phyloP scores from a whole-genome alignment of 257 asterid species.

The Solanum gracilifrons region DNA sequence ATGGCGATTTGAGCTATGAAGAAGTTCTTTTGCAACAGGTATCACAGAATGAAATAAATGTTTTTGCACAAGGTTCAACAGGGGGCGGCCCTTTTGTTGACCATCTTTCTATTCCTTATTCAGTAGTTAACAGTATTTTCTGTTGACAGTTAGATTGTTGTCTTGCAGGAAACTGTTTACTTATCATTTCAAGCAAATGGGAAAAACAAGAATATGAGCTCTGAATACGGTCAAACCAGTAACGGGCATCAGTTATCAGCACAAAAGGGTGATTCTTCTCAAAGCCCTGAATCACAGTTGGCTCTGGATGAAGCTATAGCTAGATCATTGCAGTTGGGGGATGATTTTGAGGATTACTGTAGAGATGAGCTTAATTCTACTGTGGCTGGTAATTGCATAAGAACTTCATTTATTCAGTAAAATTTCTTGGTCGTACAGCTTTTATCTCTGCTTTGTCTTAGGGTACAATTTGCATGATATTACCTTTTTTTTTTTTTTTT shows the following conservation, averaged over 20 bases:
- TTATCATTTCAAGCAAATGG: conserved; percentile 42
- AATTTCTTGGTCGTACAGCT: background rate
- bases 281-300: conserved; percentile 42
- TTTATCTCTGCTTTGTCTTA: background rate
- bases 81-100: background rate
- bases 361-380: conserved; percentile 28
- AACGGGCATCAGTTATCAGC: conserved; percentile 16
- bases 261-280: conserved; percentile 36
- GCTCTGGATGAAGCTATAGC: conserved; percentile 87
- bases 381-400: conserved; percentile 27
- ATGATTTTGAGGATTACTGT: conserved; percentile 41
- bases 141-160: conserved; percentile 1
- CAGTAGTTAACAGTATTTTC: background rate
- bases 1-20: conserved; percentile 60
- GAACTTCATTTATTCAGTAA: background rate
- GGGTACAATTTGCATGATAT: background rate
- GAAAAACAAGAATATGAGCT: conserved; percentile 16
- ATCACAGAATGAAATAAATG: background rate
- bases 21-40: conserved; percentile 62
- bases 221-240: conserved; percentile 39
- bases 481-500: background rate
- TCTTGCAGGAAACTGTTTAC: conserved; percentile 62
- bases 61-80: background rate
- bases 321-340: conserved; percentile 69
- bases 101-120: background rate